Evolutionary conservation across 495 filamentous ascomycete genomes (phyloP).

Genomic region (Aspergillus incahuasiensis): DNA sequence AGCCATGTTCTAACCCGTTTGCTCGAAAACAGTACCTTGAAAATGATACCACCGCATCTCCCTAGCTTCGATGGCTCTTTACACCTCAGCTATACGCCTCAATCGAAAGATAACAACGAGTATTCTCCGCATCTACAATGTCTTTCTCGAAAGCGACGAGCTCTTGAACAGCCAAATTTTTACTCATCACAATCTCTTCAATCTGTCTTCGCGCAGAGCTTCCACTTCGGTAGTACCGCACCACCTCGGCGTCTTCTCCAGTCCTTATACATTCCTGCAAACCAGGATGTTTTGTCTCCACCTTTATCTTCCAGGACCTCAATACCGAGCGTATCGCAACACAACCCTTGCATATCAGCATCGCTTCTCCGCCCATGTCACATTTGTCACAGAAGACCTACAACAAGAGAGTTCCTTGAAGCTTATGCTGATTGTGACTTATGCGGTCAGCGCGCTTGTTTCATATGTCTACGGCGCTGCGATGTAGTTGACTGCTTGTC

Average conservation of each 20-base stretch:
- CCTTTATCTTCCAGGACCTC: slow-evolving; percentile 35
- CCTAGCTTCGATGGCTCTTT: slow-evolving; percentile 13
- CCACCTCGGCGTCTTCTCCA: slow-evolving; percentile 23
- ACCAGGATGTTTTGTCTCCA: slow-evolving; percentile 27
- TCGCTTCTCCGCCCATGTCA: slow-evolving; percentile 44
- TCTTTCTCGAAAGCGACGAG: slow-evolving; percentile 35
- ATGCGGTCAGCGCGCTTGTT: slow-evolving; percentile 46
- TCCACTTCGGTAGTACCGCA: slow-evolving; percentile 1
- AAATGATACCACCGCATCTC: slow-evolving; percentile 10
- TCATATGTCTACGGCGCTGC: slow-evolving; percentile 50
- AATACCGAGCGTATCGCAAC: slow-evolving; percentile 21
- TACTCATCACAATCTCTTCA: slow-evolving; percentile 5
- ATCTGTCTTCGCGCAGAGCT: slow-evolving; percentile 9
- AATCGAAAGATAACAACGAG: slow-evolving; percentile 17
- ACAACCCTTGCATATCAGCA: slow-evolving; percentile 22
- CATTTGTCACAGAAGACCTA: slow-evolving; percentile 48
- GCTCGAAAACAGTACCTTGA: slow-evolving; percentile 3
- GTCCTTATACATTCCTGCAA: slow-evolving; percentile 18
- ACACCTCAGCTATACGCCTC: slow-evolving; percentile 20
- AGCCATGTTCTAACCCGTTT: background rate
- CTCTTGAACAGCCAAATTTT: slow-evolving; percentile 22
- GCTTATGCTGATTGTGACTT: slow-evolving; percentile 48
- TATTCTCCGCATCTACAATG: slow-evolving; percentile 24
- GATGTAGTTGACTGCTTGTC: slow-evolving; percentile 29
- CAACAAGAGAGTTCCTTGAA: slow-evolving; percentile 42